Evolutionary conservation across 2,329 filamentous ascomycete species (phyloP).

Genomic region (Lasiodiplodia sp.): DNA sequence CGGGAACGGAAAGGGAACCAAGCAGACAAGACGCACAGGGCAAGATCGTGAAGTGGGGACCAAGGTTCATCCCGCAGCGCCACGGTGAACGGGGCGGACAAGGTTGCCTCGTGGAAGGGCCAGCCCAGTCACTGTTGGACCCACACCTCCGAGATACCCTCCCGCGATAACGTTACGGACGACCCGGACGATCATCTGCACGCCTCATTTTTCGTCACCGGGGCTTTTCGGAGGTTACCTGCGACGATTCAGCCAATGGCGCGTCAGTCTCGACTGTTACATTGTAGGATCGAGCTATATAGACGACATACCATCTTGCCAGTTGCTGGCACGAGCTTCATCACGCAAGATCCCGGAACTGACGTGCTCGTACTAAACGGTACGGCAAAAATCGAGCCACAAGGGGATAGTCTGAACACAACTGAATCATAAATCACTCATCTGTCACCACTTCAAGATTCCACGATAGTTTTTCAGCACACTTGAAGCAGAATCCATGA

Average conservation of each 20-base stretch:
- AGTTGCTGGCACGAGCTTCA: slow-evolving; percentile 24
- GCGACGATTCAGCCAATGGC: neutral
- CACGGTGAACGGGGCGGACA: neutral
- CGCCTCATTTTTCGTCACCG: slow-evolving; percentile 3
- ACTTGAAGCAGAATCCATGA: neutral
- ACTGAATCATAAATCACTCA: neutral
- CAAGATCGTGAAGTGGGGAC: slow-evolving; percentile 30
- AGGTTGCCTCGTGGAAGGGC: neutral
- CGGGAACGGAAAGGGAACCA: slow-evolving; percentile 7
- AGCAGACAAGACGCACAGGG: slow-evolving; percentile 18
- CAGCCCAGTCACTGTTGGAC: slow-evolving; percentile 2
- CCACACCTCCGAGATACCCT: slow-evolving; percentile 8
- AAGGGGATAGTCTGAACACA: neutral
- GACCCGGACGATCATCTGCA: slow-evolving; percentile 1
- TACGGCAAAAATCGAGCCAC: neutral
- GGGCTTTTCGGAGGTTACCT: slow-evolving; percentile 14
- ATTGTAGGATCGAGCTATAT: slow-evolving; percentile 2
- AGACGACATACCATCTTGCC: slow-evolving; percentile 3
- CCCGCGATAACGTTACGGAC: slow-evolving; percentile 19
- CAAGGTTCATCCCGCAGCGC: slow-evolving; percentile 25
- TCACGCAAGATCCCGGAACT: neutral
- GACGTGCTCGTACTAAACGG: neutral
- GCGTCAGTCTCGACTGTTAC: neutral
- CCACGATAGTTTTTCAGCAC: neutral
- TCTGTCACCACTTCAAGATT: neutral